A percentile compares a stretch with the other conserved stretches of the same genome.
phyloP scores from a whole-genome alignment of 345 rosid genomes.

The Melastoma malabathricum region DNA sequence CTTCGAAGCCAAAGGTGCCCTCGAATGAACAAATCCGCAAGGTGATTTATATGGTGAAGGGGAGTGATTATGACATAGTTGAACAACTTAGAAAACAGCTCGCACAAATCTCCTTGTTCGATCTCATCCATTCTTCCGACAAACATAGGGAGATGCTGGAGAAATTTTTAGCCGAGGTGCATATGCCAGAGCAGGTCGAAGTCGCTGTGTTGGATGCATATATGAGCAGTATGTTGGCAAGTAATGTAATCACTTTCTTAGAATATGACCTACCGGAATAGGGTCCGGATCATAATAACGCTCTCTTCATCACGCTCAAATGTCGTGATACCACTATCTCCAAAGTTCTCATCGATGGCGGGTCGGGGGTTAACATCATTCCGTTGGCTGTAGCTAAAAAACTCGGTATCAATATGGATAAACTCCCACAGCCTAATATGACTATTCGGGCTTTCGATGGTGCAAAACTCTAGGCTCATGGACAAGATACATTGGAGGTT shows the following conservation, averaged over 20 bases:
- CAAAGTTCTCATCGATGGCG: too few species aligned
- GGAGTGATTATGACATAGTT: not conserved
- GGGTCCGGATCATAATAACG: too few species aligned
- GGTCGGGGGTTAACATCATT: too few species aligned
- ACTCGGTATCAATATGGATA: not conserved
- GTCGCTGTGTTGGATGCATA: not conserved
- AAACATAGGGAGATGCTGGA: not conserved
- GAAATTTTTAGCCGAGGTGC: not conserved
- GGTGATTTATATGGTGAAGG: not conserved
- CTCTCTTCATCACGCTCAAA: too few species aligned
- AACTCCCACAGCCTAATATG: too few species aligned
- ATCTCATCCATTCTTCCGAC: not conserved
- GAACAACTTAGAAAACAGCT: not conserved
- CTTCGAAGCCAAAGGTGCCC: too few species aligned
- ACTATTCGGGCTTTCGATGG: not conserved
- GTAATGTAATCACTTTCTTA: not conserved
- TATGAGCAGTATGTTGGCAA: not conserved
- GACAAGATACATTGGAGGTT: not conserved
- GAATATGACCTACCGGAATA: not conserved
- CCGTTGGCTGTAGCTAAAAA: too few species aligned
- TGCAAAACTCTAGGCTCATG: not conserved
- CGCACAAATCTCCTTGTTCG: not conserved
- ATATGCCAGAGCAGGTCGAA: not conserved
- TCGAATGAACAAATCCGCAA: too few species aligned
- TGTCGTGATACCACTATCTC: too few species aligned